Conservation (phyloP, 2,329 filamentous ascomycete species). For the Fusarium goolgardi region DNA sequence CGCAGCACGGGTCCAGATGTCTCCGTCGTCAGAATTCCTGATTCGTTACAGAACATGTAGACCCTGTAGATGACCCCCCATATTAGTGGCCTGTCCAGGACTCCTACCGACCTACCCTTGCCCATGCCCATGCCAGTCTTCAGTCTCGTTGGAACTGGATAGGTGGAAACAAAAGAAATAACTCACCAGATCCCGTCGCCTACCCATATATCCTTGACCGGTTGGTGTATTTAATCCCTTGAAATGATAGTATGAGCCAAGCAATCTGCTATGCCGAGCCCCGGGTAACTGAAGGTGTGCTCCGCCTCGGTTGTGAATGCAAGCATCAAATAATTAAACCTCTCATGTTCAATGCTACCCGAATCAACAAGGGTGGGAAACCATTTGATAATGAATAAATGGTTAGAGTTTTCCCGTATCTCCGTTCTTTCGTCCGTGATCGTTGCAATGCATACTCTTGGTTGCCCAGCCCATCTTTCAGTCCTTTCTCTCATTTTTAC, state of each 20-base stretch:
- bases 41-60: not conserved
- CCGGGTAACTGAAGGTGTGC: not conserved
- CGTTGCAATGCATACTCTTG: not conserved
- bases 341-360: conserved; percentile 1
- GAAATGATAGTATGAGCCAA: not conserved
- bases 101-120: not conserved
- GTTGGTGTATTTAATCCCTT: not conserved
- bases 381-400: conserved; percentile 8
- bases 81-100: not conserved
- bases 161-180: not conserved
- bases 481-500: not conserved
- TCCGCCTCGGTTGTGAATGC: not conserved
- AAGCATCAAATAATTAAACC: not conserved
- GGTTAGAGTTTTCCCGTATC: not conserved
- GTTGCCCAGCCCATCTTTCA: not conserved
- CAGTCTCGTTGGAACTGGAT: no score
- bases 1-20: not conserved
- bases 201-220: not conserved
- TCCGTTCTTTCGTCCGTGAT: not conserved
- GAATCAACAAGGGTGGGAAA: not conserved
- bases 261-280: not conserved
- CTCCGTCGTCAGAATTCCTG: not conserved
- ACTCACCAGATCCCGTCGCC: not conserved
- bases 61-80: not conserved
- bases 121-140: not conserved